Evolutionary conservation across 2,329 filamentous ascomycete genomes (phyloP).

Genomic region (Thermomyces lanuginosus): DNA sequence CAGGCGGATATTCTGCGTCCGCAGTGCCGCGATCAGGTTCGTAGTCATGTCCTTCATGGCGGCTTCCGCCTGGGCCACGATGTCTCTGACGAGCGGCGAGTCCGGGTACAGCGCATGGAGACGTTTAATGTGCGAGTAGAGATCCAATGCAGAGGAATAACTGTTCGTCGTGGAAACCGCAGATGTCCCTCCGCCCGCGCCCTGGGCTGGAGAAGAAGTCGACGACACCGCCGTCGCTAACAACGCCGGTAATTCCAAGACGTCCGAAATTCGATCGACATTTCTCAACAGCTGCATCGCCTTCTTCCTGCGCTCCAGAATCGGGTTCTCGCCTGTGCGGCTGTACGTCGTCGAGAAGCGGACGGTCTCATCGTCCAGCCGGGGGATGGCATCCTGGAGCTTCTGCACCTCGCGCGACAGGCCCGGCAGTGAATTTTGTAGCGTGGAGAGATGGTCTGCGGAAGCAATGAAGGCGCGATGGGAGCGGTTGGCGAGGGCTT

Average conservation of each 20-base stretch:
- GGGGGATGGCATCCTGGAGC: constrained; percentile 56
- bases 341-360: constrained; percentile 71
- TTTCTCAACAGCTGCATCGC: constrained; percentile 71
- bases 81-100: constrained; percentile 56
- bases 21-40: constrained; percentile 63
- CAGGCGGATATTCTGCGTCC: constrained; percentile 64
- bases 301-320: constrained; percentile 58
- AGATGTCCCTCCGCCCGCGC: constrained; percentile 26
- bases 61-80: constrained; percentile 61
- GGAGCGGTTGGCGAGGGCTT: constrained; percentile 76
- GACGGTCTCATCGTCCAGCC: constrained; percentile 61
- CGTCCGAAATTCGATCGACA: constrained; percentile 73
- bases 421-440: constrained; percentile 54
- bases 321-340: constrained; percentile 50
- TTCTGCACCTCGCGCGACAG: constrained; percentile 50
- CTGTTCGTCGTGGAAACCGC: constrained; percentile 47
- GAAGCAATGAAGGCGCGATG: constrained; percentile 73
- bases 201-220: constrained; percentile 20
- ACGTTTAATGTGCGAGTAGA: constrained; percentile 84
- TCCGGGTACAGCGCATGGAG: constrained; percentile 67
- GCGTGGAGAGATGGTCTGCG: constrained; percentile 56
- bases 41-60: constrained; percentile 80
- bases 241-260: constrained; percentile 75
- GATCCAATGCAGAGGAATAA: constrained; percentile 80
- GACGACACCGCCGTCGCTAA: constrained; percentile 54